Evolutionary conservation across 371 early-diverging fungal genomes (phyloP).

Genomic region (Blakeslea trispora): DNA sequence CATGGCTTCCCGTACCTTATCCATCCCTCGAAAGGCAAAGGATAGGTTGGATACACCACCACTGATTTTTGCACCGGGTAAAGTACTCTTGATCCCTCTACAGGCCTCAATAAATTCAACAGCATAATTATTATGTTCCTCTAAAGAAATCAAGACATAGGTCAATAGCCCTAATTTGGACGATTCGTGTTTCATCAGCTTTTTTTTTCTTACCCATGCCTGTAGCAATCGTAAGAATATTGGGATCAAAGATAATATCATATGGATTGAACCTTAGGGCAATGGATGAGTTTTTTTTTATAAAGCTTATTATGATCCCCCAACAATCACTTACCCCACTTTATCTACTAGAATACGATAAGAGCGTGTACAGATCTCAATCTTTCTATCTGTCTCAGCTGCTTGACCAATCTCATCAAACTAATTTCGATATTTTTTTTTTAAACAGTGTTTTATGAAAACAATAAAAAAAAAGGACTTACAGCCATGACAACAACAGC

Average conservation of each 20-base stretch:
- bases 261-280: slow-evolving; percentile 82
- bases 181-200: background rate
- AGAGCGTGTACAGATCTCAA: slow-evolving; percentile 87
- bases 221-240: slow-evolving; percentile 93
- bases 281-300: too few relatives aligned
- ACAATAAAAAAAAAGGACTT: slow-evolving; percentile 24
- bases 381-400: slow-evolving; percentile 79
- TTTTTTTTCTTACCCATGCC: slow-evolving; percentile 64
- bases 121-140: slow-evolving; percentile 94
- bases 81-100: slow-evolving; percentile 69
- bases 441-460: slow-evolving; percentile 8
- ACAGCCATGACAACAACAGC: slow-evolving; percentile 97
- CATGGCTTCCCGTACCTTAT: slow-evolving; percentile 90
- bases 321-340: slow-evolving; percentile 66
- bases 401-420: slow-evolving; percentile 96
- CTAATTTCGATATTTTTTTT: slow-evolving; percentile 17
- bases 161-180: too few relatives aligned
- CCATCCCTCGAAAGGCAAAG: slow-evolving; percentile 95
- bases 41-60: slow-evolving; percentile 96
- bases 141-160: too few relatives aligned
- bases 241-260: slow-evolving; percentile 95
- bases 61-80: slow-evolving; percentile 88
- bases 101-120: slow-evolving; percentile 90
- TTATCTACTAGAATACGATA: slow-evolving; percentile 83
- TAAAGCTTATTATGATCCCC: too few relatives aligned